These are phyloP conservation scores for Diaporthe capsici DNA, from an alignment of 2,329 filamentous ascomycete genomes.

Conservation along the genomic window DNA sequence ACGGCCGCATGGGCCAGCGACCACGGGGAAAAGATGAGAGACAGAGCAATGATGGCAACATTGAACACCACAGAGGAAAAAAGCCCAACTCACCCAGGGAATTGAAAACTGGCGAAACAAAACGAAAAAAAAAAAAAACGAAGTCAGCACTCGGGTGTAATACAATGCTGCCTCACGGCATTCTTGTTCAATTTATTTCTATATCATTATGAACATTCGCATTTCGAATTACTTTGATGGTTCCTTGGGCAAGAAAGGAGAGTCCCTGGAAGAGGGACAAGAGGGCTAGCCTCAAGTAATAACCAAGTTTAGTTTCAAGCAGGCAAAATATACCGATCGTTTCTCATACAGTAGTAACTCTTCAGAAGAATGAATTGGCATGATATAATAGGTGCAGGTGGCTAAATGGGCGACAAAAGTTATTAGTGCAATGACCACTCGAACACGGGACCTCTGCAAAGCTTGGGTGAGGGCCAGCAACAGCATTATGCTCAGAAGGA, in stretches of 20 bases:
- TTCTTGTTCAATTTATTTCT: conserved; percentile 46
- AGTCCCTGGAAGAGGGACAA: background rate
- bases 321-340: conserved; percentile 30
- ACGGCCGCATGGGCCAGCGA: conserved; percentile 29
- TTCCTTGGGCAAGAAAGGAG: background rate
- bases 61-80: conserved; percentile 27
- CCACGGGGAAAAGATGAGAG: conserved; percentile 11
- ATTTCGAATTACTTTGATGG: background rate
- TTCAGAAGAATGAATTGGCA: background rate
- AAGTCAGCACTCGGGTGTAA: conserved; percentile 43
- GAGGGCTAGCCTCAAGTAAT: background rate
- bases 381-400: background rate
- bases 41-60: conserved; percentile 33
- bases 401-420: background rate
- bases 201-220: conserved; percentile 1
- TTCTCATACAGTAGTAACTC: background rate
- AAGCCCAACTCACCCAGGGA: background rate
- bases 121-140: conserved; percentile 37
- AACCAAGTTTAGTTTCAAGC: conserved; percentile 18
- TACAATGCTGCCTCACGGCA: conserved; percentile 66
- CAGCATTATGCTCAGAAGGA: too few species aligned
- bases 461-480: background rate
- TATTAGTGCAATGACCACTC: background rate
- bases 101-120: conserved; percentile 14
- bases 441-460: conserved; percentile 31